phyloP scores from a whole-genome alignment of 306 rosid genomes.

The Trifolium repens region DNA sequence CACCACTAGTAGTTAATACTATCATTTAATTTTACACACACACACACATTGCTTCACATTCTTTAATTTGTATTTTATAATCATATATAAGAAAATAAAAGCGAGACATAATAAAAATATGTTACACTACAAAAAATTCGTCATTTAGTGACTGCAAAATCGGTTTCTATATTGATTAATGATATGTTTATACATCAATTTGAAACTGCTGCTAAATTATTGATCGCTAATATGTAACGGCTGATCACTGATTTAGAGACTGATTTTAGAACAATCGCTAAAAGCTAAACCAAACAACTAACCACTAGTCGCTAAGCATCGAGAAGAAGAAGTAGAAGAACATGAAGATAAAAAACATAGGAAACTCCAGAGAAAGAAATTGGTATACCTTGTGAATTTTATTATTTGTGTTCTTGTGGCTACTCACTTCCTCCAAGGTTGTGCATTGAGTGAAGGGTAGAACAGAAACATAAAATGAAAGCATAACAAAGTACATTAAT shows the following conservation, averaged over 20 bases:
- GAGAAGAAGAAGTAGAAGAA: conserved; percentile 12
- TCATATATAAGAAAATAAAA: conserved; percentile 19
- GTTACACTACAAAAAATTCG: neutral
- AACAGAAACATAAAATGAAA: conserved; percentile 51
- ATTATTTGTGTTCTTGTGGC: conserved; percentile 46
- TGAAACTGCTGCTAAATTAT: neutral
- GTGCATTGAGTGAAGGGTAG: conserved; percentile 64
- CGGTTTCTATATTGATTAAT: neutral
- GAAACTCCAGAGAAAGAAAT: neutral
- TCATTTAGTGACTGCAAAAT: neutral
- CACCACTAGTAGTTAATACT: neutral
- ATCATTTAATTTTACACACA: neutral
- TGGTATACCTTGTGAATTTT: conserved; percentile 59
- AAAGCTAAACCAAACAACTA: too few species aligned
- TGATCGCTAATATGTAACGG: neutral
- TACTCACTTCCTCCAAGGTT: conserved; percentile 47
- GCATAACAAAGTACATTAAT: conserved; percentile 36
- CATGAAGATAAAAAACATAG: neutral
- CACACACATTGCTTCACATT: conserved; percentile 1
- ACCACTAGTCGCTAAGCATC: neutral
- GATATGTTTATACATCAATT: neutral
- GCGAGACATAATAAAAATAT: neutral
- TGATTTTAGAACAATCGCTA: neutral
- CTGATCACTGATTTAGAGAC: neutral
- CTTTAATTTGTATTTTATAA: conserved; percentile 17